Conservation (phyloP, 1,284 basidiomycete genomes). For the Apiotrichum domesticum region DNA sequence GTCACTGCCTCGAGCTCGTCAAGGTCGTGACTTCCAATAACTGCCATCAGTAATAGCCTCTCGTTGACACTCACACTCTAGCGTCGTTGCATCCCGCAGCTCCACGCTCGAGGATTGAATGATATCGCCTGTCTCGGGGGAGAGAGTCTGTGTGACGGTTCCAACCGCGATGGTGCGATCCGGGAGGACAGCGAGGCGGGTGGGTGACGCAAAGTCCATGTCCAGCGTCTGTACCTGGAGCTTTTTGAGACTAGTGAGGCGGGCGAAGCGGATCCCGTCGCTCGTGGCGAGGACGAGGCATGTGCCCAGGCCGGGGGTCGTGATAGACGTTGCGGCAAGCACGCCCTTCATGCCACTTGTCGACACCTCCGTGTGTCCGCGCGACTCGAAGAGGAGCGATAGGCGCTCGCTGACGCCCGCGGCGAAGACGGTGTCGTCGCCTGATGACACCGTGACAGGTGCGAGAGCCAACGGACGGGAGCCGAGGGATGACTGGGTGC, state of each 20-base stretch:
- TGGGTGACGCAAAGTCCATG: constrained; percentile 62
- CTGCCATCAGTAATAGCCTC: constrained; percentile 12
- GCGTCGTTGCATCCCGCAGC: constrained; percentile 60
- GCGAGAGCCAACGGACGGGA: constrained; percentile 25
- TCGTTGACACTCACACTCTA: constrained; percentile 54
- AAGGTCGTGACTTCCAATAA: constrained; percentile 24
- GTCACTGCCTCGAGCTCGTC: constrained; percentile 31
- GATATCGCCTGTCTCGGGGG: constrained; percentile 55
- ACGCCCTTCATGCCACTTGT: constrained; percentile 70
- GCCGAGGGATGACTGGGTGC: constrained; percentile 46
- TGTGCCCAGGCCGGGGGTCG: constrained; percentile 51
- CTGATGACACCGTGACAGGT: constrained; percentile 11
- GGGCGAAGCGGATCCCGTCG: constrained; percentile 59
- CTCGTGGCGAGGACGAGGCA: constrained; percentile 58
- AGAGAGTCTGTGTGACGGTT: constrained; percentile 54
- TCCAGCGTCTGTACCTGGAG: constrained; percentile 72
- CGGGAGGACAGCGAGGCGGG: constrained; percentile 57
- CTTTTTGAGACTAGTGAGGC: constrained; percentile 65
- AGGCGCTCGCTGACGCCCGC: constrained; percentile 38
- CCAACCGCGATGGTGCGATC: constrained; percentile 60
- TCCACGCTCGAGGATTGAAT: constrained; percentile 57
- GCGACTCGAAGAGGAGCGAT: constrained; percentile 56
- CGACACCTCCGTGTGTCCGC: constrained; percentile 60
- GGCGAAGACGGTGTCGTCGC: constrained; percentile 32
- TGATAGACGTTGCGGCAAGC: constrained; percentile 54